These are phyloP conservation scores for Polymyxa betae DNA, from an alignment of 208 protist species.

Conservation along the genomic window DNA sequence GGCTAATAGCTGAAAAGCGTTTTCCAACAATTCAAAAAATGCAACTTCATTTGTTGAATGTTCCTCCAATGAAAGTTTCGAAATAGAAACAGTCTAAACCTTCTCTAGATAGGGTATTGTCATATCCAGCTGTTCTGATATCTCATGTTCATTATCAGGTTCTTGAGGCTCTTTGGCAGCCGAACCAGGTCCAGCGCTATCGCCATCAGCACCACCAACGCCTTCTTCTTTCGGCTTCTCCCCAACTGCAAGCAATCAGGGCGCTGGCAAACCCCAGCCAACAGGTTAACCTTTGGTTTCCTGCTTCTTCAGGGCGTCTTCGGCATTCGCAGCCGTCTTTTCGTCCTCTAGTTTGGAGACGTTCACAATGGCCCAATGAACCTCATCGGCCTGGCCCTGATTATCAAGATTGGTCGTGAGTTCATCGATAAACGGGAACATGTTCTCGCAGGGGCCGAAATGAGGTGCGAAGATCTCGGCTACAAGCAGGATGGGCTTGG, in stretches of 20 bases:
- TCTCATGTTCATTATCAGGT: background rate
- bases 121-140: background rate
- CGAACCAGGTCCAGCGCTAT: too few species aligned
- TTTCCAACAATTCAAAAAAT: too few species aligned
- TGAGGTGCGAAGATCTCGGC: background rate
- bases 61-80: too few species aligned
- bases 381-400: background rate
- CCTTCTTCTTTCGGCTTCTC: too few species aligned
- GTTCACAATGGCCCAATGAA: background rate
- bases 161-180: too few species aligned
- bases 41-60: too few species aligned
- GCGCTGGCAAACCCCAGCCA: too few species aligned
- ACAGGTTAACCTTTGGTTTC: background rate
- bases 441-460: conserved; percentile 12
- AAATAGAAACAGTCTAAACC: background rate
- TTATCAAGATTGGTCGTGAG: background rate
- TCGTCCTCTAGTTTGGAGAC: conserved; percentile 1
- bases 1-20: background rate
- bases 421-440: conserved; percentile 1
- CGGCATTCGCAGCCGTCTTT: background rate
- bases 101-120: conserved; percentile 11
- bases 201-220: too few species aligned
- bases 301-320: background rate
- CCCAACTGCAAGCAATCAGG: too few species aligned
- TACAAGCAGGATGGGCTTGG: background rate